A percentile compares a stretch with the other conserved stretches of the same genome.
These are phyloP conservation scores for Aspergillus indologenus DNA, from an alignment of 495 filamentous ascomycete species.

Conservation along the genomic window DNA sequence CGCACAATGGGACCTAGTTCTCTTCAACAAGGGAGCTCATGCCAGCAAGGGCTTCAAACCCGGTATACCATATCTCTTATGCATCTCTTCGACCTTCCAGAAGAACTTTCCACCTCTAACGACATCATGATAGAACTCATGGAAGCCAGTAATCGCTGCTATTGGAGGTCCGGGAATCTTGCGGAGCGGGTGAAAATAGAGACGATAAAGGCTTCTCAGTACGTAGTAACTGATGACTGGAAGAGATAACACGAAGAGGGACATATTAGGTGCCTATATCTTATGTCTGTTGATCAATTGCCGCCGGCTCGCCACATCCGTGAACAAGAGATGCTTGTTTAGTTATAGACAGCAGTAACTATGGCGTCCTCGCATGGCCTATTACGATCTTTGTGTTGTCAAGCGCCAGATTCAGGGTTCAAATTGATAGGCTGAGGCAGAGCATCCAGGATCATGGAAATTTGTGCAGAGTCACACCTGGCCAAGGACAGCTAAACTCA, in stretches of 20 bases:
- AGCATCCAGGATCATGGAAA: no score
- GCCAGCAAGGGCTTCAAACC: no score
- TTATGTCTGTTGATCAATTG: no score
- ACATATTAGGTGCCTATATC: no score
- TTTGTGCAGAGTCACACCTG: no score
- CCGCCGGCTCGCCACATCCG: background rate
- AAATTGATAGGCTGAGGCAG: no score
- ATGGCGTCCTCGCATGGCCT: no score
- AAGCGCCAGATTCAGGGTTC: no score
- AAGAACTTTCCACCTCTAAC: constrained; percentile 18
- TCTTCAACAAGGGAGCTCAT: background rate
- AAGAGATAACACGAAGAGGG: background rate
- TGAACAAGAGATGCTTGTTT: background rate
- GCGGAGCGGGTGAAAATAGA: constrained; percentile 39
- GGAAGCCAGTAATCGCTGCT: constrained; percentile 41
- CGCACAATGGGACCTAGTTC: constrained; percentile 51
- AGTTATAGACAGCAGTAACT: background rate
- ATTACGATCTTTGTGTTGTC: no score
- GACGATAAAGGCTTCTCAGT: constrained; percentile 23
- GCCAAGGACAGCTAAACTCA: no score
- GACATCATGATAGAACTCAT: constrained; percentile 53
- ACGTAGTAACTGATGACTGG: background rate
- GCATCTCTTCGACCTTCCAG: constrained; percentile 2
- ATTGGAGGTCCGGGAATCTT: constrained; percentile 48
- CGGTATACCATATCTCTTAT: background rate